Base-by-base conservation (phyloP, 225 moss, liverwort and hornwort species). In the Asterella californica region DNA sequence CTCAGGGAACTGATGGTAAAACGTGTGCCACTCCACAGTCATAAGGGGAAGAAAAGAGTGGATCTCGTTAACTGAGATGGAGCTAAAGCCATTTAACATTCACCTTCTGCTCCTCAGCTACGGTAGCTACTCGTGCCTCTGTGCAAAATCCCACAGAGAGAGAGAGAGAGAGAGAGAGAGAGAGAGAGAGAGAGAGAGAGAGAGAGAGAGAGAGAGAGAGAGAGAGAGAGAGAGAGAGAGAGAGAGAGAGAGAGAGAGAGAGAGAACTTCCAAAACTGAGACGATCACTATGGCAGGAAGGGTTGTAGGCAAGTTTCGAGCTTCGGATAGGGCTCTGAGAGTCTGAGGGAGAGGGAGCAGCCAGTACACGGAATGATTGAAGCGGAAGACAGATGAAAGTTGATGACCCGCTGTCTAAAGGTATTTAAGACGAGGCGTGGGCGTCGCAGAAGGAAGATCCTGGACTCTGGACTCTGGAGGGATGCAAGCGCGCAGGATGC, bases 371-470 rank as follows among this genome's bases (percentile, higher is more conserved):
- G 74, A 53, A 74, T 74, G 74, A 74, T 74, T 74, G 50, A 74
- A 18, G 52, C 52, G 33, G 17, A 54, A 74, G 61, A 36, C 76
- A 76, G 36, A 33, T 57, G 57, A 60, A 38, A 42, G 55, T 60
- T 76, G 76, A 76, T 61, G 42, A 62, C 61, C 55, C 38, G 61
- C 59, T 59, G 37, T 62, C 60, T 76, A 60, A 76, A 74, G 29
- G 32, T 70, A 70, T 48, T 27, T 52, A 73, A 73, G 50, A 50
- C n/a, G 30, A 52, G 73, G 52, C 74, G 29, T 74, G 74, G 74
- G 29, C 18, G 38, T 50, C n/a, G 48, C 72, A 37, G 60, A 42
- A 59, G 61, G 76, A 76, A 76, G 46, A 62, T 59, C 37, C 76
- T 61, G n/a, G n/a, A n/a, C n/a, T n/a, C n/a, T n/a, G n/a, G n/a